Conservation (phyloP, 2,329 filamentous ascomycete genomes). For the Cercospora nicotianae region DNA sequence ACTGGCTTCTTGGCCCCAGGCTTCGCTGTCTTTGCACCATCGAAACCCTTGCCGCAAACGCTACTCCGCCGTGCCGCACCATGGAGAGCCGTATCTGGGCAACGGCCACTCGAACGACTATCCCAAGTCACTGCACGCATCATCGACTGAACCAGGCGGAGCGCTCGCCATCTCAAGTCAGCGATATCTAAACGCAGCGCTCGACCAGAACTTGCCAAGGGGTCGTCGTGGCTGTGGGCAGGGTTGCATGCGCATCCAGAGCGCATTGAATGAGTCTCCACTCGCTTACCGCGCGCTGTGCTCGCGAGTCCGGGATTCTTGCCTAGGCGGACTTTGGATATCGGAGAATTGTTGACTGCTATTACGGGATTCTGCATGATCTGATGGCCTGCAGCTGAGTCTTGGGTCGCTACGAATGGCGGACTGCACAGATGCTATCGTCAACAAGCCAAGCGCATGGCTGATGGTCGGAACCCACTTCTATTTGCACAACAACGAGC, state of each 20-base stretch:
- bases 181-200: not conserved
- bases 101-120: not conserved
- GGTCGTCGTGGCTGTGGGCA: not conserved
- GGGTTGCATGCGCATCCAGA: not conserved
- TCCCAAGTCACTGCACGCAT: conserved; percentile 6
- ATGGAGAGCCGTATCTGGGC: conserved; percentile 25
- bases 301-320: conserved; percentile 12
- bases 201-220: conserved; percentile 1
- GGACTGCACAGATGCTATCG: conserved; percentile 4
- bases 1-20: conserved; percentile 11
- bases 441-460: conserved; percentile 15
- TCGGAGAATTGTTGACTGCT: conserved; percentile 22
- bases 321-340: conserved; percentile 14
- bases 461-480: conserved; percentile 19
- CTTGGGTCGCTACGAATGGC: conserved; percentile 19
- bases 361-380: conserved; percentile 16
- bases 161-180: not conserved
- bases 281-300: conserved; percentile 4
- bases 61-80: conserved; percentile 21
- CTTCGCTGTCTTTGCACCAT: conserved; percentile 16
- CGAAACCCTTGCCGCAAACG: conserved; percentile 6
- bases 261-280: not conserved
- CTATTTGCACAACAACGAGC: conserved; percentile 13
- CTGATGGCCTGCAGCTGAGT: conserved; percentile 12
- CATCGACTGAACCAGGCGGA: not conserved